phyloP scores from a whole-genome alignment of 164 flowering plant genomes.

The Macadamia integrifolia region DNA sequence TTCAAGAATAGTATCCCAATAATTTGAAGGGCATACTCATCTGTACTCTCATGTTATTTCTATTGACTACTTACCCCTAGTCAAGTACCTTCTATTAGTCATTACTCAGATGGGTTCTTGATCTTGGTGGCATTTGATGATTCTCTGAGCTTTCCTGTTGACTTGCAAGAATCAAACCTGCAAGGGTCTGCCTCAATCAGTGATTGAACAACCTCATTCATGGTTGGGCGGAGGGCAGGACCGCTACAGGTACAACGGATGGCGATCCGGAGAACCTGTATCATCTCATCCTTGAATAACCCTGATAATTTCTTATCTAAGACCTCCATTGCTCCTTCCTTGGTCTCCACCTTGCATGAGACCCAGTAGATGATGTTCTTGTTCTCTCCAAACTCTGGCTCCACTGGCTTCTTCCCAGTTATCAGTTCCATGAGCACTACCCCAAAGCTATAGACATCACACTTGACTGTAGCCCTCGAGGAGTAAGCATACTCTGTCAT shows the following conservation, averaged over 20 bases:
- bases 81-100: conserved; percentile 5
- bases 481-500: conserved; percentile 81
- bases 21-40: conserved; percentile 10
- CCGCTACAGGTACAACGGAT: conserved; percentile 58
- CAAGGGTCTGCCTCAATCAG: conserved; percentile 78
- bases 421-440: conserved; percentile 86
- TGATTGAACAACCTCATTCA: conserved; percentile 86
- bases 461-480: conserved; percentile 85
- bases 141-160: conserved; percentile 41
- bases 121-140: conserved; percentile 23
- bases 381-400: conserved; percentile 82
- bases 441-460: conserved; percentile 94
- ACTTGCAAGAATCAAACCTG: conserved; percentile 45
- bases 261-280: conserved; percentile 68
- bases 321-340: conserved; percentile 66
- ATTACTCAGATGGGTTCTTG: conserved; percentile 27
- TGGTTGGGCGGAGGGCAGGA: conserved; percentile 73
- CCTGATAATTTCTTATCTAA: conserved; percentile 59
- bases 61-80: neutral
- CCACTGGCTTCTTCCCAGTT: conserved; percentile 91
- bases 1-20: neutral
- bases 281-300: conserved; percentile 68
- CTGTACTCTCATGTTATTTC: conserved; percentile 2
- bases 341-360: conserved; percentile 65
- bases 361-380: conserved; percentile 84